These are phyloP conservation scores for Daldinia bambusicola DNA, from an alignment of 495 filamentous ascomycete genomes.

Conservation along the genomic window DNA sequence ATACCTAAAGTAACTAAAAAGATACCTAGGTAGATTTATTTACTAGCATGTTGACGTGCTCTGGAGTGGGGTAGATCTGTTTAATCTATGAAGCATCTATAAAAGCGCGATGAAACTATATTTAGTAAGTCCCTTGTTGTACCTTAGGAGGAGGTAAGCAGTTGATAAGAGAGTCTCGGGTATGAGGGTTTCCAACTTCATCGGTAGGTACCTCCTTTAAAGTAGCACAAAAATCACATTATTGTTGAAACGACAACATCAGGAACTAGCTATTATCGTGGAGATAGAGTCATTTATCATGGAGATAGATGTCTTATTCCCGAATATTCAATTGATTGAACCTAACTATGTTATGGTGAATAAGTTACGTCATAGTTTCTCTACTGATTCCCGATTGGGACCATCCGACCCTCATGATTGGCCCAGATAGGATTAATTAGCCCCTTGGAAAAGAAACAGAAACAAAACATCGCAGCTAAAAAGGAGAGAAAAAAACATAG, in stretches of 20 bases:
- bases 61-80: neutral
- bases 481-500: no score
- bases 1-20: neutral
- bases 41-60: slow-evolving; percentile 23
- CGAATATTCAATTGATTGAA: neutral
- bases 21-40: neutral
- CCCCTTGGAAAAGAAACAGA: neutral
- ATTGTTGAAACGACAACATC: neutral
- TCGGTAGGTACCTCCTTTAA: neutral
- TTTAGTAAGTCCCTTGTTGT: no score
- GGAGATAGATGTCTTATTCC: neutral
- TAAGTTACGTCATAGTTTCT: slow-evolving; percentile 3
- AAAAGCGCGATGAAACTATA: no score
- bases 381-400: slow-evolving; percentile 26
- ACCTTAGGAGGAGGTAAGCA: no score
- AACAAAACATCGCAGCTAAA: no score
- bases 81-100: no score
- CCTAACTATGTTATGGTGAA: neutral
- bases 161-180: no score
- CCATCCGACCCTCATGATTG: slow-evolving; percentile 20
- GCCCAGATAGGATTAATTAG: neutral
- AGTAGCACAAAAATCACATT: neutral
- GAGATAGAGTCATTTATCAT: neutral
- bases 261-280: neutral
- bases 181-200: no score